phyloP scores from a whole-genome alignment of 2,329 filamentous ascomycete genomes.

The Zymoseptoria ardabiliae region DNA sequence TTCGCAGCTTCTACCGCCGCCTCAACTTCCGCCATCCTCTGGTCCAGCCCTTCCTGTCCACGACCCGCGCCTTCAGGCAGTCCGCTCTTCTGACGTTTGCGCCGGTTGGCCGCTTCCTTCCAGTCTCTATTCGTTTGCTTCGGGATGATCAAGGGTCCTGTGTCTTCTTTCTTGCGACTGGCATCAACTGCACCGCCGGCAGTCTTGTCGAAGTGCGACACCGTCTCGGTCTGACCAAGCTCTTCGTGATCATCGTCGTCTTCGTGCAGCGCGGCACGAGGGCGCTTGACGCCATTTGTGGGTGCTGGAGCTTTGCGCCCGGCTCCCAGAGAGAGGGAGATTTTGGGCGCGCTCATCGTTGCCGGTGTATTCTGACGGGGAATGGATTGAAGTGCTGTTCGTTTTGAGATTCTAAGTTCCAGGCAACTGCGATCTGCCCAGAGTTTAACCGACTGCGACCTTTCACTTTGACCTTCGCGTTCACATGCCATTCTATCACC shows the following conservation, averaged over 20 bases:
- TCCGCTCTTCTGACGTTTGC: conserved; percentile 48
- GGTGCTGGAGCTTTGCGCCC: conserved; percentile 21
- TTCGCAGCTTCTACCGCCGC: conserved; percentile 33
- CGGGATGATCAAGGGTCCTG: conserved; percentile 50
- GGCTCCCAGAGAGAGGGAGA: conserved; percentile 26
- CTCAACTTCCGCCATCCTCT: conserved; percentile 21
- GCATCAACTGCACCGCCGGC: conserved; percentile 44
- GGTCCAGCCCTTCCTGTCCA: conserved; percentile 15
- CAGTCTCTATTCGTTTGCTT: conserved; percentile 55
- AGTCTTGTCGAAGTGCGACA: conserved; percentile 48
- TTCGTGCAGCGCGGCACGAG: conserved; percentile 33
- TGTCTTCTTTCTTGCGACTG: conserved; percentile 27
- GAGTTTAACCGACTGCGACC: neutral
- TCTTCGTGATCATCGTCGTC: conserved; percentile 49
- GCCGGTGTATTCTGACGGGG: neutral
- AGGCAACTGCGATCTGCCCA: neutral
- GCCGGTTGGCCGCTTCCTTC: conserved; percentile 45
- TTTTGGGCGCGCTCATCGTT: conserved; percentile 19
- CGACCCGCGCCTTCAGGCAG: conserved; percentile 40
- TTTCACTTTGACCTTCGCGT: neutral
- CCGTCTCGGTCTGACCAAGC: conserved; percentile 36
- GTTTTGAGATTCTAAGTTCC: neutral
- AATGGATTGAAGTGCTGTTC: neutral
- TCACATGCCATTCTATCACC: neutral
- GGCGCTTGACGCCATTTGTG: conserved; percentile 36